phyloP scores from a whole-genome alignment of 306 rosid species.

The Sindora glabra region DNA sequence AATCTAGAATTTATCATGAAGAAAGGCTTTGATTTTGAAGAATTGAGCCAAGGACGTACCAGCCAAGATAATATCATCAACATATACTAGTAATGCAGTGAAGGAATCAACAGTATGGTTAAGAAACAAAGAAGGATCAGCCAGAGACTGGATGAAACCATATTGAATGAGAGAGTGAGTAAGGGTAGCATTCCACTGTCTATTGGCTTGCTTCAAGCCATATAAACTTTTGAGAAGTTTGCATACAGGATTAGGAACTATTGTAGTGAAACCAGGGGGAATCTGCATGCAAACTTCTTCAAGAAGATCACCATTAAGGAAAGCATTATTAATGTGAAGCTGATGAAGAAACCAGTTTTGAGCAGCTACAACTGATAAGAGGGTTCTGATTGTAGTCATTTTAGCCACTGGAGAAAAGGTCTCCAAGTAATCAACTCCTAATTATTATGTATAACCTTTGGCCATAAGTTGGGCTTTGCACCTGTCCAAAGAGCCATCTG shows the following conservation, averaged over 20 bases:
- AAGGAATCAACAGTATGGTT: too few species aligned
- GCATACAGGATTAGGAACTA: neutral
- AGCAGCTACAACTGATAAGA: neutral
- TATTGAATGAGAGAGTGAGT: neutral
- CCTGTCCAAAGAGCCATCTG: too few species aligned
- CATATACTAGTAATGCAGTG: neutral
- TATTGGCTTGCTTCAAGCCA: neutral
- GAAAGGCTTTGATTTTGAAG: neutral
- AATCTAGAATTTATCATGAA: neutral
- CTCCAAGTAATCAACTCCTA: too few species aligned
- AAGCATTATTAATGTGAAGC: neutral
- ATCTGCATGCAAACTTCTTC: neutral
- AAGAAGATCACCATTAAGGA: neutral
- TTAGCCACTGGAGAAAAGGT: neutral
- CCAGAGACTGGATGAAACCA: neutral
- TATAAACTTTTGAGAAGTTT: neutral
- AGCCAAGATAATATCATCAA: neutral
- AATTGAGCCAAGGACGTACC: neutral
- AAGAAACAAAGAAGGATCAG: too few species aligned
- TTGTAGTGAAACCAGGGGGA: neutral
- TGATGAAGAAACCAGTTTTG: neutral
- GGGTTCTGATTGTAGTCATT: neutral
- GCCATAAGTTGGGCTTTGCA: too few species aligned
- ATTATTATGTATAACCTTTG: too few species aligned
- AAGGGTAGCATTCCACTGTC: neutral